phyloP scores from a whole-genome alignment of 768 basidiomycete genomes.

The Boletus reticulatus region DNA sequence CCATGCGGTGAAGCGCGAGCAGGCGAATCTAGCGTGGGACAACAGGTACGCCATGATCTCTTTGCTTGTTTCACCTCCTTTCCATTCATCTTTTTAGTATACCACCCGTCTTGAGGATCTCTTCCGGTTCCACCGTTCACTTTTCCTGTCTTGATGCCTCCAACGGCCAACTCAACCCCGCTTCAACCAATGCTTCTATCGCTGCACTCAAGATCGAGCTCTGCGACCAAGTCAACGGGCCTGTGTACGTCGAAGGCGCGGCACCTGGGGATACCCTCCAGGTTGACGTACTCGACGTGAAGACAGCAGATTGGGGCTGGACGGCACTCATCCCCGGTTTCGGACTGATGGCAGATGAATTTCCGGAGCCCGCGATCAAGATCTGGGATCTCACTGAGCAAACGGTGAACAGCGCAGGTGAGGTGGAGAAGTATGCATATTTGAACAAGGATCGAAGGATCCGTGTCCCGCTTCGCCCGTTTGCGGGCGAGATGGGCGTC shows the following conservation, averaged over 20 bases:
- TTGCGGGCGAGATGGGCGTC: conserved; percentile 66
- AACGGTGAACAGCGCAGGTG: conserved; percentile 18
- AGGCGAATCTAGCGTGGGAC: conserved; percentile 59
- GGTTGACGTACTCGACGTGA: conserved; percentile 54
- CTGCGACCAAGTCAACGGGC: conserved; percentile 60
- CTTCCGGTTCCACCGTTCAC: conserved; percentile 52
- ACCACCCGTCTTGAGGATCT: conserved; percentile 45
- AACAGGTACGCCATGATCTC: conserved; percentile 42
- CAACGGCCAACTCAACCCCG: conserved; percentile 53
- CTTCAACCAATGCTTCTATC: conserved; percentile 38
- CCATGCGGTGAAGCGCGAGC: conserved; percentile 51
- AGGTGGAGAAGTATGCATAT: conserved; percentile 37
- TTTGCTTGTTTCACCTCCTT: neutral
- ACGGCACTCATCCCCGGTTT: conserved; percentile 59
- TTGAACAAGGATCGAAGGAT: conserved; percentile 49
- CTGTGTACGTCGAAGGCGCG: conserved; percentile 52
- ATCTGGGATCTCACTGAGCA: conserved; percentile 47
- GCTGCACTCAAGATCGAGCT: conserved; percentile 43
- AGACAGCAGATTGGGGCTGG: conserved; percentile 62
- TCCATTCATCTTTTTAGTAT: conserved; percentile 36
- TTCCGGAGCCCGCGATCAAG: conserved; percentile 48
- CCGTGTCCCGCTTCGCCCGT: conserved; percentile 51
- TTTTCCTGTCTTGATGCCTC: conserved; percentile 66
- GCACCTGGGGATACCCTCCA: conserved; percentile 56
- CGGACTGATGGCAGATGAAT: conserved; percentile 57